Base-by-base conservation (phyloP, 2,329 filamentous ascomycete genomes). In the Arthrobotrys sinensis region DNA sequence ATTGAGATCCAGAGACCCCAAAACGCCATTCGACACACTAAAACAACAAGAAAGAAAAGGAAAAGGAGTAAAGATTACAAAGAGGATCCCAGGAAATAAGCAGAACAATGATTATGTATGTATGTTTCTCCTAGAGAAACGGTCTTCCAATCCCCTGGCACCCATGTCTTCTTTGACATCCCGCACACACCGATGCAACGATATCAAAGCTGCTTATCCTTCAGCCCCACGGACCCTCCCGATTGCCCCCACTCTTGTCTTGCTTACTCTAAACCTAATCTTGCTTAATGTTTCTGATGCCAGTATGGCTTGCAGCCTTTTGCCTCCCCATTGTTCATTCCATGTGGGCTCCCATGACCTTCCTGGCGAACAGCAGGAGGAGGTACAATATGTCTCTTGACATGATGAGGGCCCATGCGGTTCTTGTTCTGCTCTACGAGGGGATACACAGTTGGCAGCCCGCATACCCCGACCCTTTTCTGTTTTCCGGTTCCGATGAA, bases 341-440 rank as follows among this genome's bases (percentile, higher is more conserved):
- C 52, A 11, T 50, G 50, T 34, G 46, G 34, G 12, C 53, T 50
- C 43, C 48, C 43, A 70, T 34, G 16, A 3, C 53, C 38, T 34
- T 55, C 28, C 14, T 70, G 63, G 6, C 43, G 45, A 45, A 21
- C 40, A 6, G 12, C 40, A 19, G 19, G 36, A 16, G 55, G 19
- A 4, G 14, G 52, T 8, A 38, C 28, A 5, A 55, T 11, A 36
- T 67, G n/a, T 11, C 38, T 16, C 19, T 14, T 52, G 32, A 8
- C 32, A 14, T 40, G 14, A 4, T 16, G 38, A 43, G 52, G 45
- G 16, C 12, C 28, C 21, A 67, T 38, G 19, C 60, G 57, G 40
- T 24, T 55, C 36, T 55, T 69, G 24, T 43, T 50, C 38, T 53
- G 46, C 11, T 76, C 64, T 7, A 63, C 8, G 10, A 76, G 46